Base-by-base conservation (phyloP, 768 basidiomycete genomes). In the Cystofilobasidium bisporidii region DNA sequence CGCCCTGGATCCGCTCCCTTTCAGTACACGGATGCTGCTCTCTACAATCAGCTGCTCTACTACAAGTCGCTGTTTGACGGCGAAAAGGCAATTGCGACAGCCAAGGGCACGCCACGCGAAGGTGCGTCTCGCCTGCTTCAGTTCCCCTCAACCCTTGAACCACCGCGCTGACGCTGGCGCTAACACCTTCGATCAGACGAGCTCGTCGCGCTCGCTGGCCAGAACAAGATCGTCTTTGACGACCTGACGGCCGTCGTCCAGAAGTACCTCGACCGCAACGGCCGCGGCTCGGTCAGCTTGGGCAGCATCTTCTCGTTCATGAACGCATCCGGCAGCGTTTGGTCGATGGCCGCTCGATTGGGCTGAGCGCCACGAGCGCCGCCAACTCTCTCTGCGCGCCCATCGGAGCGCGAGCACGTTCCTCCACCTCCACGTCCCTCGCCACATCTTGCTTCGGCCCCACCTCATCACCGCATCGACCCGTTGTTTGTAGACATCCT, bases 11-110 rank as follows among this genome's bases (percentile, higher is more conserved):
- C 5, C 26, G 22, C 12, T 1, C 10, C 11, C 2, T 18, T 17
- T 0, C 33, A 97, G 88, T 97, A 93, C 75, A 82, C 87, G 41
- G 92, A 97, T 74, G 79, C 81, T 12, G 82, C 85, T 71, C 79
- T 99, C 45, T 97, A 98, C 77, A 89, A 88, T 71, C 96, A 99
- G 76, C 80, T 98, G 40, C 79, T 91, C 56, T 97, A 86, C 79
- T 93, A 86, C 77, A 77, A 80, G 40, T 85, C 82, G 69, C 79
- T 98, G 9, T 94, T 99, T 73, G 84, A 94, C 73, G 75, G 77
- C 0, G 82, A 86, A 22, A 87, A 85, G 73, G 86, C 83, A 15
- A 70, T 82, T 26, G 82, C 82, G 53, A 77, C 80, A 0, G 80
- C 83, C 1, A 79, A 79, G 64, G 84, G 84, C 0, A 79, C 80